These are phyloP conservation scores for Exophiala oligosperma DNA, from an alignment of 2,329 filamentous ascomycete genomes.

Conservation along the genomic window DNA sequence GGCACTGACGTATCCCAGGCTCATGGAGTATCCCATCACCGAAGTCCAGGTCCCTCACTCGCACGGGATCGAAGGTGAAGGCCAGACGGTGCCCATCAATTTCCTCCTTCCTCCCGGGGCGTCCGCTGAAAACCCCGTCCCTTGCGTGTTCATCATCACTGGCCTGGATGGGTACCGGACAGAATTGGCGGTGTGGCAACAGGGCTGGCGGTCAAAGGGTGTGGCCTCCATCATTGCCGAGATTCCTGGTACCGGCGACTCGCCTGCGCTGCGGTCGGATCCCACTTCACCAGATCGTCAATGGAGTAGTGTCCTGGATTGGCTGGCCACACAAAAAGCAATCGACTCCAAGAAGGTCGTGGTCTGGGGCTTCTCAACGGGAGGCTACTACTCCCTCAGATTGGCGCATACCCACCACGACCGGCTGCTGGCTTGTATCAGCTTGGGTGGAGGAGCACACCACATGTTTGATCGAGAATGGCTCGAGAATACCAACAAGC, in stretches of 20 bases:
- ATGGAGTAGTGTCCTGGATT: slow-evolving; percentile 56
- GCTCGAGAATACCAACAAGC: slow-evolving; percentile 55
- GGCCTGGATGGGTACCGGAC: slow-evolving; percentile 61
- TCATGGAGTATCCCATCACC: slow-evolving; percentile 50
- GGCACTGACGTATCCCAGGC: slow-evolving; percentile 17
- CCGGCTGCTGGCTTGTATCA: slow-evolving; percentile 53
- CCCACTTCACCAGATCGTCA: slow-evolving; percentile 57
- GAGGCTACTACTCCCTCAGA: slow-evolving; percentile 60
- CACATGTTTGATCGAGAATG: slow-evolving; percentile 59
- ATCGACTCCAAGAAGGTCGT: slow-evolving; percentile 52
- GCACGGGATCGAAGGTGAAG: slow-evolving; percentile 52
- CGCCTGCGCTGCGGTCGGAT: slow-evolving; percentile 63
- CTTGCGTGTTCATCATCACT: slow-evolving; percentile 57
- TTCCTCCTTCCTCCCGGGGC: slow-evolving; percentile 59
- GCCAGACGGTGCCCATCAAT: slow-evolving; percentile 62
- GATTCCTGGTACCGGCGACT: slow-evolving; percentile 68
- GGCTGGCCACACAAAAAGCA: slow-evolving; percentile 48
- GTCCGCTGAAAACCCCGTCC: slow-evolving; percentile 44
- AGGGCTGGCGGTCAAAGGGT: slow-evolving; percentile 38
- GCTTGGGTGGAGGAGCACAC: slow-evolving; percentile 58
- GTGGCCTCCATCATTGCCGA: slow-evolving; percentile 62
- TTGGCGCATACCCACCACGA: slow-evolving; percentile 58
- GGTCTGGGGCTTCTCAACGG: slow-evolving; percentile 58
- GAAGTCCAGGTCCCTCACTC: slow-evolving; percentile 64
- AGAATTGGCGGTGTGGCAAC: slow-evolving; percentile 39